Evolutionary conservation across 2,329 filamentous ascomycete genomes (phyloP).

Genomic region (Setomelanomma holmii): DNA sequence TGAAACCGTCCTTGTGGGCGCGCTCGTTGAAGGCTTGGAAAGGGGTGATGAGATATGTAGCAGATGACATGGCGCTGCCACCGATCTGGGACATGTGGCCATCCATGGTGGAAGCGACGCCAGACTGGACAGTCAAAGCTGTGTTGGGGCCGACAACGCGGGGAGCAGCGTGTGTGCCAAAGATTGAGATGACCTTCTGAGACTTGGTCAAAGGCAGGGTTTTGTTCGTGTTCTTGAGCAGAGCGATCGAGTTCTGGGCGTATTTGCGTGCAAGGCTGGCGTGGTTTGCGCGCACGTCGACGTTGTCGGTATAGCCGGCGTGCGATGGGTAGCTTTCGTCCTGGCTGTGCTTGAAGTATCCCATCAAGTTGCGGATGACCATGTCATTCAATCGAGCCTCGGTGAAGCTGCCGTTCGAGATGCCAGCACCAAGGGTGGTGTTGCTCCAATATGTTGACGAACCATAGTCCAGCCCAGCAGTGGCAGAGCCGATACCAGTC

Average conservation of each 20-base stretch:
- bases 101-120: constrained; percentile 15
- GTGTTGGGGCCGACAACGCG: constrained; percentile 15
- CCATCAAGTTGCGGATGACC: constrained; percentile 9
- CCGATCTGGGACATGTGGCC: constrained; percentile 16
- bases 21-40: not conserved
- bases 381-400: constrained; percentile 25
- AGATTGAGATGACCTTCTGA: not conserved
- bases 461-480: constrained; percentile 43
- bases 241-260: constrained; percentile 24
- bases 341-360: not conserved
- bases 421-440: constrained; percentile 20
- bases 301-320: not conserved
- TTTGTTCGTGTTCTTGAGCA: constrained; percentile 60
- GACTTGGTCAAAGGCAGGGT: constrained; percentile 56
- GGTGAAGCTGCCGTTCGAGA: constrained; percentile 21
- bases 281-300: constrained; percentile 10
- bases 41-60: not conserved
- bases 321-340: not conserved
- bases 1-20: constrained; percentile 11
- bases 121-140: constrained; percentile 10
- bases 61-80: constrained; percentile 5
- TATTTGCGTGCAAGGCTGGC: constrained; percentile 13
- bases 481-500: constrained; percentile 50
- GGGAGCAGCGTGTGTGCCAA: not conserved
- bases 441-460: constrained; percentile 22